phyloP scores from a whole-genome alignment of 2,329 filamentous ascomycete genomes.

The Epichloe uncinata region DNA sequence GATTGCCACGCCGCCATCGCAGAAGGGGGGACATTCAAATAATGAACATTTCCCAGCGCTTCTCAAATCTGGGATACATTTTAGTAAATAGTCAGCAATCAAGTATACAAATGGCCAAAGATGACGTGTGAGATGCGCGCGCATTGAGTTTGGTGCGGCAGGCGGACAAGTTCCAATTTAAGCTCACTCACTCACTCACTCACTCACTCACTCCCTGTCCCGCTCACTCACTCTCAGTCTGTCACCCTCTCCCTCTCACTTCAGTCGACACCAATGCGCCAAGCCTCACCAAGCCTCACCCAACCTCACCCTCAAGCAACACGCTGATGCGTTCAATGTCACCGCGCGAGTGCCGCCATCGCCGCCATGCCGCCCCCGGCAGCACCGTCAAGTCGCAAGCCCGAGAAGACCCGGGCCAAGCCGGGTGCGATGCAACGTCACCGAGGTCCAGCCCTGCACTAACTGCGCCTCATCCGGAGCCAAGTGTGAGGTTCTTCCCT shows the following conservation, averaged over 20 bases:
- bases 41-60: too few species aligned
- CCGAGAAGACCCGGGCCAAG: constrained; percentile 22
- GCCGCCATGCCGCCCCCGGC: constrained; percentile 2
- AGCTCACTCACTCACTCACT: not conserved
- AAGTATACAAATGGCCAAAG: too few species aligned
- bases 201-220: not conserved
- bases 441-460: constrained; percentile 19
- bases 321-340: too few species aligned
- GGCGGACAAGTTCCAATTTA: too few species aligned
- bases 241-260: not conserved
- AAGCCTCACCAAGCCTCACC: not conserved
- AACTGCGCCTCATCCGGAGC: constrained; percentile 17
- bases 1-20: too few species aligned
- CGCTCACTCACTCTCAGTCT: not conserved
- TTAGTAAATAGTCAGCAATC: too few species aligned
- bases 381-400: constrained; percentile 8
- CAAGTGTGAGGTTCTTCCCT: constrained; percentile 20
- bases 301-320: not conserved
- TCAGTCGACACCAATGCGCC: not conserved
- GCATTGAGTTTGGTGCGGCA: too few species aligned
- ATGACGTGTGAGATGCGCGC: too few species aligned
- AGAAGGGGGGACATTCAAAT: too few species aligned
- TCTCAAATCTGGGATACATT: too few species aligned
- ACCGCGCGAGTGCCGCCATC: not conserved
- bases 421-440: constrained; percentile 23